Conservation (phyloP, 2,329 filamentous ascomycete genomes). For the Colletotrichum phormii region DNA sequence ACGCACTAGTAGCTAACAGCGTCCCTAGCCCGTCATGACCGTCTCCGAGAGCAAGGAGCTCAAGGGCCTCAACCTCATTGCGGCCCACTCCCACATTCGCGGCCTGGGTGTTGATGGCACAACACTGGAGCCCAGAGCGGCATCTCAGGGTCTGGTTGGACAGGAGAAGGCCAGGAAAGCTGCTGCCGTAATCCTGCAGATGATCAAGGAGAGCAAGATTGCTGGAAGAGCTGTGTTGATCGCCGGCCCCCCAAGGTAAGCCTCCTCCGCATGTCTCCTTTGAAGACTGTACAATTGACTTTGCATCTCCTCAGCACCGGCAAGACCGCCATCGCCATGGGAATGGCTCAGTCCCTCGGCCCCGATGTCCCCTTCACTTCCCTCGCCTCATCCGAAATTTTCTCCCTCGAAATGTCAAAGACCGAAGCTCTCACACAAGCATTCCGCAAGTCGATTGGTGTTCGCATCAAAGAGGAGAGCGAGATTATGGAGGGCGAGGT, state of each 20-base stretch:
- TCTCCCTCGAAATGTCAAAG: conserved; percentile 99
- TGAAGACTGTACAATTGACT: conserved; percentile 34
- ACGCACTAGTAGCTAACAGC: conserved; percentile 5
- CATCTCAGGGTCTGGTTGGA: conserved; percentile 93
- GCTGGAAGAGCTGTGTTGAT: conserved; percentile 94
- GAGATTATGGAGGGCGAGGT: conserved; percentile 99
- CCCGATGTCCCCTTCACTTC: conserved; percentile 96
- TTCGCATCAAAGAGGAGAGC: conserved; percentile 98
- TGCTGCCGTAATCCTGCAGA: conserved; percentile 94
- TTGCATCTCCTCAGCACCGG: conserved; percentile 75
- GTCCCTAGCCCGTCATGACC: conserved; percentile 71
- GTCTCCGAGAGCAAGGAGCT: conserved; percentile 97
- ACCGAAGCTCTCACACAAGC: conserved; percentile 98
- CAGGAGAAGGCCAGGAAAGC: conserved; percentile 98
- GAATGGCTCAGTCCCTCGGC: conserved; percentile 96
- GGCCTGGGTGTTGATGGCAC: conserved; percentile 94
- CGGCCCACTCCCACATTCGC: conserved; percentile 97
- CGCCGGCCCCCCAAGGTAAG: conserved; percentile 86
- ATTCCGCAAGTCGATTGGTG: conserved; percentile 98
- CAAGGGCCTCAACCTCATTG: conserved; percentile 95
- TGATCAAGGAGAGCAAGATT: conserved; percentile 99
- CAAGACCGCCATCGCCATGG: conserved; percentile 98
- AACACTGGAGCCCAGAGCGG: conserved; percentile 85
- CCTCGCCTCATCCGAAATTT: conserved; percentile 95
- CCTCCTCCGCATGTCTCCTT: background rate